A percentile compares a stretch with the other conserved stretches of the same genome.
Conservation (phyloP, 139 green algal genomes). For the Chlamydomonas incerta region DNA sequence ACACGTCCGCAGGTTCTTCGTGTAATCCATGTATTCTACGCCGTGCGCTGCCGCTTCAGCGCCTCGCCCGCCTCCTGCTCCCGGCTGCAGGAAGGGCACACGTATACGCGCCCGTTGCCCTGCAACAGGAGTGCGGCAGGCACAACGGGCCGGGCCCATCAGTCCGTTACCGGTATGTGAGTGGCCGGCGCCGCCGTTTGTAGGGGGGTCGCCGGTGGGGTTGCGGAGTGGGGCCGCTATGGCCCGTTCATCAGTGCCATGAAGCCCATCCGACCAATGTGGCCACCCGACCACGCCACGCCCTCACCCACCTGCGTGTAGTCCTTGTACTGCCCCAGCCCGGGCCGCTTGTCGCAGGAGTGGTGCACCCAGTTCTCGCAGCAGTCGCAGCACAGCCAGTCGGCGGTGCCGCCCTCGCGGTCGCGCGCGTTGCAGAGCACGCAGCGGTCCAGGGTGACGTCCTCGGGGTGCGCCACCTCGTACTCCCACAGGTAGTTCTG, state of each 20-base stretch:
- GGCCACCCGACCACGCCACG: too few relatives aligned
- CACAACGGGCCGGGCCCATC: too few relatives aligned
- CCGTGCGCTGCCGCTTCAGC: conserved; percentile 11
- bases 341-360: conserved; percentile 64
- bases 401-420: conserved; percentile 2
- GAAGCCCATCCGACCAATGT: too few relatives aligned
- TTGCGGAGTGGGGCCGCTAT: too few relatives aligned
- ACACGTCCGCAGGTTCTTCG: too few relatives aligned
- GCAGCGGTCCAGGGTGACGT: conserved; percentile 69
- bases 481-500: conserved; percentile 83
- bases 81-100: conserved; percentile 61
- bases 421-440: conserved; percentile 62
- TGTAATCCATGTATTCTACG: too few relatives aligned
- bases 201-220: too few relatives aligned
- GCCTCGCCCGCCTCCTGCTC: conserved; percentile 21
- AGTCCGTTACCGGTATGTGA: too few relatives aligned
- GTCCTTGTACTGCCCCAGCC: conserved; percentile 68
- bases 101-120: conserved; percentile 58
- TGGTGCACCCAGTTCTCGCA: conserved; percentile 79
- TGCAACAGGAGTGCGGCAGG: neutral
- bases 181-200: too few relatives aligned
- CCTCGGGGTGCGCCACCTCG: conserved; percentile 77
- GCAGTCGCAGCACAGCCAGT: conserved; percentile 75
- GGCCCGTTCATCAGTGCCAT: too few relatives aligned
- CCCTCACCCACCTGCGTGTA: conserved; percentile 46